Conservation (phyloP, 2,329 filamentous ascomycete species). For the Cladosporium velox region DNA sequence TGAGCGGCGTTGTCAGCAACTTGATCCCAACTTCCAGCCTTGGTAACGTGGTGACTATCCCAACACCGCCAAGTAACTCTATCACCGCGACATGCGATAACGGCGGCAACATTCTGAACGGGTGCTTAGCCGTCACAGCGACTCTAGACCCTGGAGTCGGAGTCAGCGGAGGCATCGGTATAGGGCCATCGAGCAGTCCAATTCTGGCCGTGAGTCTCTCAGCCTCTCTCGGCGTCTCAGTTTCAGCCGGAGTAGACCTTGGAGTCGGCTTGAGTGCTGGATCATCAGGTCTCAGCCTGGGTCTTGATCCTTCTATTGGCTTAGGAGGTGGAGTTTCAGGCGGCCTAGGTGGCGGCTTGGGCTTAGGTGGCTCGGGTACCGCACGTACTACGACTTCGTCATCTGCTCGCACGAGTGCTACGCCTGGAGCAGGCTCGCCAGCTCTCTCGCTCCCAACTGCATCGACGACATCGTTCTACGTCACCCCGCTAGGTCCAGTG, state of each 20-base stretch:
- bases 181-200: conserved; percentile 17
- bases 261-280: conserved; percentile 14
- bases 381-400: background rate
- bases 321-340: background rate
- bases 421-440: background rate
- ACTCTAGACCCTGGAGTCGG: conserved; percentile 6
- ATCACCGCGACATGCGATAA: conserved; percentile 18
- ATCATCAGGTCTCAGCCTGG: conserved; percentile 19
- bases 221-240: conserved; percentile 6
- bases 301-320: background rate
- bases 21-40: background rate
- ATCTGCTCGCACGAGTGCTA: conserved; percentile 2
- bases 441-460: background rate
- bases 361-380: background rate
- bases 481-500: background rate
- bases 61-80: background rate
- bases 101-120: conserved; percentile 22
- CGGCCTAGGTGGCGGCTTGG: conserved; percentile 2
- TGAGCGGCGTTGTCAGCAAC: background rate
- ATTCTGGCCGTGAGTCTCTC: conserved; percentile 11
- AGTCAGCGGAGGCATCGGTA: conserved; percentile 8
- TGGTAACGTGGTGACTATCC: background rate
- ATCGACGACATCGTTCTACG: background rate
- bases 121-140: conserved; percentile 14
- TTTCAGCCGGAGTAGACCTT: background rate